A percentile compares a stretch with the other conserved stretches of the same genome.
Conservation (phyloP, 2,329 filamentous ascomycete species). For the Colletotrichum tamarilloi region DNA sequence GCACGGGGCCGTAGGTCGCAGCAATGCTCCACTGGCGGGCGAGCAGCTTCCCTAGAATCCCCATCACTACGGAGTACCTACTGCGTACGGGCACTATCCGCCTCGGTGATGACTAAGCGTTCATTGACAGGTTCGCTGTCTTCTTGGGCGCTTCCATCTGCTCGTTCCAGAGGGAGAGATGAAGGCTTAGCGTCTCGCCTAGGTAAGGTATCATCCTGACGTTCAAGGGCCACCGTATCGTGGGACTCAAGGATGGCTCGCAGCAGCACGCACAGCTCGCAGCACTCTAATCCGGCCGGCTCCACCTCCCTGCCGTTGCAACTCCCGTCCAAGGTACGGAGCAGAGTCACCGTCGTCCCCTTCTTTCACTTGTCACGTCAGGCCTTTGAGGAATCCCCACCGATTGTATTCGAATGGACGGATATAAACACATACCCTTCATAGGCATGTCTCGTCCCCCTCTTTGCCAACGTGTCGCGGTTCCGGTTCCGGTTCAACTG, state of each 20-base stretch:
- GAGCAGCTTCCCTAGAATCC: not conserved
- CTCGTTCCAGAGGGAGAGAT: not conserved
- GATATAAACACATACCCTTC: not conserved
- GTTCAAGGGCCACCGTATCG: not conserved
- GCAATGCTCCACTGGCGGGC: not conserved
- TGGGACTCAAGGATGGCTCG: not conserved
- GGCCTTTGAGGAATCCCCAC: not conserved
- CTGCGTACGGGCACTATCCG: not conserved
- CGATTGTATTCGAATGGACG: not conserved
- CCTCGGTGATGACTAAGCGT: not conserved
- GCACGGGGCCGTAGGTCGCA: conserved; percentile 3
- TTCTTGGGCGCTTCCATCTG: conserved; percentile 1
- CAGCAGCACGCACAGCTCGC: conserved; percentile 9
- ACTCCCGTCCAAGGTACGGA: not conserved
- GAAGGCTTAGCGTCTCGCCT: conserved; percentile 14
- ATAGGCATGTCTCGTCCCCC: not conserved
- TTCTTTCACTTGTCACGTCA: not conserved
- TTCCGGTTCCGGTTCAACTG: not conserved
- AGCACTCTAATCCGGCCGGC: conserved; percentile 15
- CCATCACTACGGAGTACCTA: not conserved
- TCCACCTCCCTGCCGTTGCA: conserved; percentile 27
- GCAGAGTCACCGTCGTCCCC: too few relatives aligned
- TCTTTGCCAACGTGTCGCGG: not conserved
- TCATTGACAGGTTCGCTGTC: not conserved
- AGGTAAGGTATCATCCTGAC: not conserved